Base-by-base conservation (phyloP, 192 early-diverging fungal genomes). In the Blastocladiella britannica region DNA sequence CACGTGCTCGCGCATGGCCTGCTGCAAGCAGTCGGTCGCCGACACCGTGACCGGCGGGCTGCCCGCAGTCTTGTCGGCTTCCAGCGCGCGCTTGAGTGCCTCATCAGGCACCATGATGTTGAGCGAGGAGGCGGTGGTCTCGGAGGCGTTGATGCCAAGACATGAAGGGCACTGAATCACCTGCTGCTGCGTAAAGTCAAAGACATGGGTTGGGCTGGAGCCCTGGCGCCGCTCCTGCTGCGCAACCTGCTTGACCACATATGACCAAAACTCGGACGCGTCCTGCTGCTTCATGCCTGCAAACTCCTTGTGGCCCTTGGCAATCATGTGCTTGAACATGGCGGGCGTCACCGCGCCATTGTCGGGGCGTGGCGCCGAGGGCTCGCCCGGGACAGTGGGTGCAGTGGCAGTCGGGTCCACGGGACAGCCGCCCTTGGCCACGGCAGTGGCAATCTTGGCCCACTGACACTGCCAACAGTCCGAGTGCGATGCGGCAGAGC, bases 271-370 rank as follows among this genome's bases (percentile, higher is more conserved):
- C 67, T 98, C 95, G 60, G 82, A 88, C 0, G 93, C 89, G 63
- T 98, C 95, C 77, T 96, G 95, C 67, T 98, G 95, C 28, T 89
- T 75, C 95, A 98, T 98, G 1, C 90, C 86, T 23, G 83, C 81
- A 56, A 98, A 98, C 63, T 98, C 95, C n/a, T 80, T 63, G 59
- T 96, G 91, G 26, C 82, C 88, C 55, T 80, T 79, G 12, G 89
- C 91, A 29, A 95, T 73, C 8, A 94, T 65, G 1, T 70, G 62
- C 63, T 98, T 98, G 70, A 95, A 91, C 86, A 91, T 92, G 12
- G 72, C 68, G 4, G 95, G 93, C 15, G 83, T 62, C 53, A 98
- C 84, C 25, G 91, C 93, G 26, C 82, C 70, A 62, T 96, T 88
- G 2, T 47, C 15, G n/a, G n/a, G n/a, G n/a, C n/a, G n/a, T n/a